These are phyloP conservation scores for Cadophora gregata DNA, from an alignment of 2,329 filamentous ascomycete genomes.

Conservation along the genomic window DNA sequence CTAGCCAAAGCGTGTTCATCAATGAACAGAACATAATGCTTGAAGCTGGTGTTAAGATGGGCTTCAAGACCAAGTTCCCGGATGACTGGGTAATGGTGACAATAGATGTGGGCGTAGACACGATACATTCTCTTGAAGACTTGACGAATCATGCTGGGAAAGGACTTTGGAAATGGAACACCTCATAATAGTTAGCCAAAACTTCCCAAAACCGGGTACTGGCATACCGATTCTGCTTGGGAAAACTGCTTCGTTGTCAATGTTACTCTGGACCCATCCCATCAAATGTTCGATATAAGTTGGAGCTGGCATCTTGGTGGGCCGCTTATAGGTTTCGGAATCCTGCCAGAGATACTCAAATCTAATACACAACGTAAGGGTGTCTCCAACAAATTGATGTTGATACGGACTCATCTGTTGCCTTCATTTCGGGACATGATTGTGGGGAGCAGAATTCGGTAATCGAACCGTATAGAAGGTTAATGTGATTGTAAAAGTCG, in stretches of 20 bases:
- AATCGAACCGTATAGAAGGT: conserved; percentile 96
- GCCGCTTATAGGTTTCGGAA: conserved; percentile 88
- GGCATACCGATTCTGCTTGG: conserved; percentile 84
- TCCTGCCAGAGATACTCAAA: conserved; percentile 99
- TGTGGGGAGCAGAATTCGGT: conserved; percentile 98
- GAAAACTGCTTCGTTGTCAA: conserved; percentile 94
- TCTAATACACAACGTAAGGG: conserved; percentile 50
- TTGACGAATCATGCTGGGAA: conserved; percentile 86
- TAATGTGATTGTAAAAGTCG: conserved; percentile 99
- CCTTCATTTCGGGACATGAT: conserved; percentile 99
- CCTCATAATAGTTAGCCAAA: conserved; percentile 53
- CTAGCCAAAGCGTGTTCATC: conserved; percentile 93
- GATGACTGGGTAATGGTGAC: conserved; percentile 97
- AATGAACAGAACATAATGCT: conserved; percentile 98
- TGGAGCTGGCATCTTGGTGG: conserved; percentile 97
- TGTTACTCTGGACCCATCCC: conserved; percentile 93
- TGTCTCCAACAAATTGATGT: conserved; percentile 8
- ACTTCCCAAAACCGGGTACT: conserved; percentile 55
- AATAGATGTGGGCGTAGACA: conserved; percentile 99
- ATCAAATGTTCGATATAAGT: conserved; percentile 98
- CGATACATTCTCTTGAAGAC: conserved; percentile 99
- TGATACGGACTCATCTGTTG: conserved; percentile 85
- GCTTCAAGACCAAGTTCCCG: conserved; percentile 94
- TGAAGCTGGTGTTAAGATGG: conserved; percentile 98
- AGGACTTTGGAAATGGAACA: conserved; percentile 93